phyloP scores from a whole-genome alignment of 2,329 filamentous ascomycete species.

The Aspergillus melleus region DNA sequence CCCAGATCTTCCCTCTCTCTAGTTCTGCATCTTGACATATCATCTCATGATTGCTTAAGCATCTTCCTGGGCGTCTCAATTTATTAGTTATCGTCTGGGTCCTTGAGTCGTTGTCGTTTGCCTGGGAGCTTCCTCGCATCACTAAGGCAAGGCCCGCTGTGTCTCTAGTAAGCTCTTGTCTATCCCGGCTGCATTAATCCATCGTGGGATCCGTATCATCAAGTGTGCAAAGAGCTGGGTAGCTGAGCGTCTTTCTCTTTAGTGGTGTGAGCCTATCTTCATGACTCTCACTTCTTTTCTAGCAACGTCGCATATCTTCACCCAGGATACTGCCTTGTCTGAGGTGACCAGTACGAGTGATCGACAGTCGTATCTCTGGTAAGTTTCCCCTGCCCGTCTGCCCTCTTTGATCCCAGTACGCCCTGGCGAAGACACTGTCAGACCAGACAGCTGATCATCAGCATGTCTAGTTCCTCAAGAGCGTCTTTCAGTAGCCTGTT shows the following conservation, averaged over 20 bases:
- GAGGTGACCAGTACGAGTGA: not conserved
- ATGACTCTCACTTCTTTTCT: not conserved
- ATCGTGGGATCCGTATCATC: not conserved
- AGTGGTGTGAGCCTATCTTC: not conserved
- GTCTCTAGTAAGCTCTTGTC: not conserved
- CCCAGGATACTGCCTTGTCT: not conserved
- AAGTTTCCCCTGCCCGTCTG: not conserved
- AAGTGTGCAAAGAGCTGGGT: not conserved
- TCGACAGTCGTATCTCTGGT: not conserved
- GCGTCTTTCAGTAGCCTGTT: not conserved
- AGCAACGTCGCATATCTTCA: no score
- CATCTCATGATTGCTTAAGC: not conserved
- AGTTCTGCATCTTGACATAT: not conserved
- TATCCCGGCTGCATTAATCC: not conserved
- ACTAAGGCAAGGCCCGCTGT: not conserved
- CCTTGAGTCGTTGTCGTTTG: not conserved
- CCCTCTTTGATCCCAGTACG: not conserved
- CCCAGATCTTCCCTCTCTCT: not conserved
- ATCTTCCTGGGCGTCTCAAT: not conserved
- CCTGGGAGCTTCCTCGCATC: not conserved
- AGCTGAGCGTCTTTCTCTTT: not conserved
- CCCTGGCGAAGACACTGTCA: not conserved
- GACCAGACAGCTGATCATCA: not conserved
- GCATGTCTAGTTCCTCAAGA: not conserved
- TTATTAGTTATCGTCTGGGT: not conserved